Evolutionary conservation across 148 eudicot species (phyloP), one percentile per base, ranked within the genome.

Genomic region (Suaeda aralocaspica): DNA sequence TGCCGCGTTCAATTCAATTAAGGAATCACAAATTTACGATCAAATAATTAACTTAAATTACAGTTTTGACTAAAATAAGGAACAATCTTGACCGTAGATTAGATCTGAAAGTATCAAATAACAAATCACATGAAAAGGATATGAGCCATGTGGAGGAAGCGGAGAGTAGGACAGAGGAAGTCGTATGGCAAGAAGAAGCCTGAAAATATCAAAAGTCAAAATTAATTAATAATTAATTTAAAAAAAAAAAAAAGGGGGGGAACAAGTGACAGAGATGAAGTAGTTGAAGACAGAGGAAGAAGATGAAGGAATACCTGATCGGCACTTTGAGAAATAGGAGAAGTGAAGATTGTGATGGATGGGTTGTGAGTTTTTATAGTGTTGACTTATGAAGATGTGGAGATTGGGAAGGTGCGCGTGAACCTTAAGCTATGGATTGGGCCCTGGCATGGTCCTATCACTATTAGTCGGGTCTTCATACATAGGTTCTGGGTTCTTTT

Each of bases 151-250:
- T 65, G 21, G 7, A 50, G 31, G 31, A 70, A 24, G 21, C 45
- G 57, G 30, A 44, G n/a, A 45, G 26, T 18, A 15, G 22, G 16
- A 9, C 21, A 0, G 4, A 33, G 0, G 19, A 46, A 19, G 9
- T 22, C 79, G 58, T 76, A 76, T 76, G 36, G 31, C 25, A 71
- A 70, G 26, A 65, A n/a, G 46, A 68, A 76, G 79, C 79, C 75
- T 76, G 79, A 31, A 57, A 60, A 30, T 10, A 63, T 24, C 48
- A 39, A 16, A 63, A 62, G n/a, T 29, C 44, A 16, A 55, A 53
- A 53, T 15, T 39, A 19, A 48, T 4, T 34, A 46, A n/a, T 30
- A 55, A 28, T 12, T n/a, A 2, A 50, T 9, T 22, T 5, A 62
- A 5, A 22, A 41, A 24, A 9, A 24, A 9, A 33, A 66, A 29